These are phyloP conservation scores for Euphrasia arctica DNA, from an alignment of 305 asterid genomes.

Conservation along the genomic window DNA sequence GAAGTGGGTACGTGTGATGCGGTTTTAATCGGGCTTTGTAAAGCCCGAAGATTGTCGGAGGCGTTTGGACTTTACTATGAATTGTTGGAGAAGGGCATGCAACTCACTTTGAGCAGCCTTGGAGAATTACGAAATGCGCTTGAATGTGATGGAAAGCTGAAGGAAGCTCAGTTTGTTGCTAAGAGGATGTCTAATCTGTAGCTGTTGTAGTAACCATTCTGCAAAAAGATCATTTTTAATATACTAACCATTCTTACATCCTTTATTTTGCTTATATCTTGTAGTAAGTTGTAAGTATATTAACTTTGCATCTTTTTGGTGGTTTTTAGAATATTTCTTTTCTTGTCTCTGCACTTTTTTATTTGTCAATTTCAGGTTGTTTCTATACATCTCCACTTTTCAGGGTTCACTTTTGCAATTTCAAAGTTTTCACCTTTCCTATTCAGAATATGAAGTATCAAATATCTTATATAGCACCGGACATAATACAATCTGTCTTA, in stretches of 20 bases:
- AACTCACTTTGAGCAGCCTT: constrained; percentile 52
- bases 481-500: not conserved
- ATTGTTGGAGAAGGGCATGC: constrained; percentile 53
- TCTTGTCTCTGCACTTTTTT: no score
- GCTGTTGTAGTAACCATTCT: not conserved
- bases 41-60: constrained; percentile 38
- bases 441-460: no score
- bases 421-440: not conserved
- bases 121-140: constrained; percentile 51
- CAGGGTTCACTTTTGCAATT: no score
- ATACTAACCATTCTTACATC: no score
- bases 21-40: constrained; percentile 52
- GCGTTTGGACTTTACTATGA: constrained; percentile 73
- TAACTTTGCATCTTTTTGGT: no score
- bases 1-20: constrained; percentile 30
- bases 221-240: no score
- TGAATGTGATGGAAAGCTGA: constrained; percentile 53
- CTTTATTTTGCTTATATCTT: no score
- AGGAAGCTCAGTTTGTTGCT: constrained; percentile 77
- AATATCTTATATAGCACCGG: not conserved
- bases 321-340: no score
- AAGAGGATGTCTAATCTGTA: constrained; percentile 44
- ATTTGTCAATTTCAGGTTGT: not conserved
- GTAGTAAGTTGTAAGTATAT: no score
- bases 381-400: not conserved